Evolutionary conservation across 768 basidiomycete genomes (phyloP).

Genomic region (Tremella mesenterica): DNA sequence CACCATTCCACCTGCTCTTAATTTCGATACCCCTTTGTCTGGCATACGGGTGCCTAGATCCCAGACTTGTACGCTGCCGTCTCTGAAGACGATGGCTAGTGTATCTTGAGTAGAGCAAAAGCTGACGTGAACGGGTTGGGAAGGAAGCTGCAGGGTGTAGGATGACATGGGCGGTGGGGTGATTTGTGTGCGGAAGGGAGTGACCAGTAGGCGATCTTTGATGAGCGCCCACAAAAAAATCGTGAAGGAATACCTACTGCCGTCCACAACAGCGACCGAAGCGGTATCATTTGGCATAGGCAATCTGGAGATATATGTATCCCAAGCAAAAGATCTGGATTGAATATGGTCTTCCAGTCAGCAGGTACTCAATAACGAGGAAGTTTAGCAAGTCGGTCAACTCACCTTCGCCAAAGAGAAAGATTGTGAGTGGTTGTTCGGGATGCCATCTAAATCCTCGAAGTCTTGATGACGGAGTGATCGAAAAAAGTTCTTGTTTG

Average conservation of each 20-base stretch:
- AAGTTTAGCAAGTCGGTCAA: constrained; percentile 2
- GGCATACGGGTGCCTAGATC: constrained; percentile 56
- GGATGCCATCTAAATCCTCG: constrained; percentile 80
- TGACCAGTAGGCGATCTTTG: constrained; percentile 66
- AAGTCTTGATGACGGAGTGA: constrained; percentile 48
- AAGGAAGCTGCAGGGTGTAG: constrained; percentile 46
- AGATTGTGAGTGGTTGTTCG: constrained; percentile 59
- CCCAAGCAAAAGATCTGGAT: constrained; percentile 62
- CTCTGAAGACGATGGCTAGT: constrained; percentile 61
- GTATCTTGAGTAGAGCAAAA: constrained; percentile 56
- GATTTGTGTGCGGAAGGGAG: constrained; percentile 87
- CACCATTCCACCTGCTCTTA: constrained; percentile 40
- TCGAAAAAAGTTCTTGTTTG: constrained; percentile 66
- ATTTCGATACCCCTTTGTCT: constrained; percentile 19
- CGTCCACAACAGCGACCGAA: constrained; percentile 79
- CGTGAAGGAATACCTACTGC: constrained; percentile 51
- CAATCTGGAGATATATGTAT: constrained; percentile 58
- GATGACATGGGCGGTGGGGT: constrained; percentile 98
- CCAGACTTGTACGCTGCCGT: constrained; percentile 63
- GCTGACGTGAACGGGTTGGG: constrained; percentile 57
- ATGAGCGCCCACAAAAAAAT: neutral
- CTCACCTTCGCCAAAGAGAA: constrained; percentile 62
- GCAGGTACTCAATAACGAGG: neutral
- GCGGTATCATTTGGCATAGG: constrained; percentile 67
- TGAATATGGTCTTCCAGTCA: constrained; percentile 51